A percentile compares a stretch with the other conserved stretches of the same genome.
Conservation (phyloP, 139 green algal species). For the Tetradesmus obliquus region DNA sequence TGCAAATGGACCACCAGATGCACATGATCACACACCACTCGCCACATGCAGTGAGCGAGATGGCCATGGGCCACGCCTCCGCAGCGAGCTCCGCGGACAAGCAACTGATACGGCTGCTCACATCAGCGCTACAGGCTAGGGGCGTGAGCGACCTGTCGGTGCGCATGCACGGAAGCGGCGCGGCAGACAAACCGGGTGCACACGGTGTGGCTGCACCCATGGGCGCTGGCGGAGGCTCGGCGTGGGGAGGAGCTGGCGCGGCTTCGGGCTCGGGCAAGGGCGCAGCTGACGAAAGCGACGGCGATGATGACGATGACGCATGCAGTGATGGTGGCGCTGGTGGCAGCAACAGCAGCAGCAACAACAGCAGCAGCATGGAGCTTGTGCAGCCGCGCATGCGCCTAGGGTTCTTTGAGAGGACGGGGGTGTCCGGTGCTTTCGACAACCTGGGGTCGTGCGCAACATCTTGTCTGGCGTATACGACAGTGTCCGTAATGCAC, state of each 20-base stretch:
- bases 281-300: not conserved
- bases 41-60: not conserved
- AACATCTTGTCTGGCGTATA: not conserved
- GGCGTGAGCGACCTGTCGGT: not conserved
- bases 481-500: not conserved
- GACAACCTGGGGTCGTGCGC: not conserved
- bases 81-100: constrained; percentile 11
- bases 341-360: not conserved
- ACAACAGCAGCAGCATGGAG: not conserved
- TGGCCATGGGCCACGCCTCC: not conserved
- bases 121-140: not conserved
- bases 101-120: not conserved
- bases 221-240: not conserved
- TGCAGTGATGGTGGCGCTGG: not conserved
- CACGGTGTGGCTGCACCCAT: not conserved
- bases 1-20: not conserved
- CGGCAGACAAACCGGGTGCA: not conserved
- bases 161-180: constrained; percentile 17
- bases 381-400: not conserved
- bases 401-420: not conserved
- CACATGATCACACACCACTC: constrained; percentile 29
- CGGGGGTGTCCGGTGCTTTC: not conserved
- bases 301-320: not conserved
- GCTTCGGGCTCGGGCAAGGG: not conserved
- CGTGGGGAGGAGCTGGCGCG: not conserved